Base-by-base conservation (phyloP, 768 basidiomycete species). In the Lentinula lateritia region DNA sequence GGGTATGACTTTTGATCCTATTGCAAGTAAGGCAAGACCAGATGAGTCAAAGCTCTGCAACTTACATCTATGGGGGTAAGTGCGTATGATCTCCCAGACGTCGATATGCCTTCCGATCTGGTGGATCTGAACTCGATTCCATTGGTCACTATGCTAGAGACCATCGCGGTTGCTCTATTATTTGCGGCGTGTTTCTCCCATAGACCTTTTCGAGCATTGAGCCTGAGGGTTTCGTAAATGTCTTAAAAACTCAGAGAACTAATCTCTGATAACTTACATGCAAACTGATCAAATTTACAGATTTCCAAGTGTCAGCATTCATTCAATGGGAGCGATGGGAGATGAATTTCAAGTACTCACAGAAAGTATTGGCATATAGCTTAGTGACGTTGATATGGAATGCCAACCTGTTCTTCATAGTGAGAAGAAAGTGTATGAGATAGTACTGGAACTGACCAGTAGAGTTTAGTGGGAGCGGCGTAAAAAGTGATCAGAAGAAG, bases 301-400 rank as follows among this genome's bases (percentile, higher is more conserved):
- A 36, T 15, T 36, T 52, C n/a, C 32, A 3, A 9, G 28, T n/a
- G 38, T 55, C 38, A 55, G 36, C 20, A 28, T 38, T 39, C n/a
- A 39, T 20, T 39, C n/a, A 23, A 1, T 41, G 41, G 5, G 5
- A 34, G 10, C 18, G 13, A 16, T n/a, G 4, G 16, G 10, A 16
- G 53, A 28, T 20, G 9, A 1, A 38, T 23, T 56, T 45, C 38
- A 5, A 52, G 16, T n/a, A 50, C 80, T 72, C 60, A 80, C 80
- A 80, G 67, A 80, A 80, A 0, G 79, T 80, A 63, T 80, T 80
- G 18, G 76, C 79, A 62, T 81, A 81, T 6, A 81, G 69, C 50
- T 78, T 80, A 2, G 79, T 80, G 10, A 80, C 76, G 59, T 79
- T 80, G 62, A 80, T 71, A 60, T 81, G 79, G 62, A 81, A 74